Evolutionary conservation across 2,329 filamentous ascomycete genomes (phyloP), one percentile per base, ranked within the genome.

Genomic region (Aspergillus arachidicola): DNA sequence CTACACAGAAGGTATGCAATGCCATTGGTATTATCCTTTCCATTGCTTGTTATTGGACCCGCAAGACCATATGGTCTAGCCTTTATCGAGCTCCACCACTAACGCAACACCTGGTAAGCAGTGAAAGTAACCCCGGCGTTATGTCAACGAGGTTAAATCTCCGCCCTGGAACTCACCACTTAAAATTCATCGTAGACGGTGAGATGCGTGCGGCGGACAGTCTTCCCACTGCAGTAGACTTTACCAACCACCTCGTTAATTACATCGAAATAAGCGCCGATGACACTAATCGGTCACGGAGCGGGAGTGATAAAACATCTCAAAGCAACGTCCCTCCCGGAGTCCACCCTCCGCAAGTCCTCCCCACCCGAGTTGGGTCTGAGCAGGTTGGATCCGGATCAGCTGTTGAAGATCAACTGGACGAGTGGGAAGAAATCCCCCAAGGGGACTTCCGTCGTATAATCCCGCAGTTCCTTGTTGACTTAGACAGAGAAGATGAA

Each of bases 241-340:
- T 96, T 77, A 96, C 93, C 68, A 98, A 98, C 81, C 96, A 97
- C 75, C 84, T 99, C 21, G 94, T 99, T 79, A 99, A 99, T 80
- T 99, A 98, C 76, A 92, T 99, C 73, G 95, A 99, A 81, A 91
- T 98, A 66, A 92, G 86, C 71, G 88, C 92, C 41, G 90, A 93
- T 61, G 90, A 94, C 72, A 79, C 89, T 28, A 69, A 70, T 54
- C 73, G 75, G 45, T 64, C 72, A 48, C 71, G 76, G 51, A 71
- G 76, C 34, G 76, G 76, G 45, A 78, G 76, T 48, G 75, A 77
- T 54, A 76, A 72, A 23, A 66, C 75, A 26, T 69, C 74, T 6
- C 75, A 73, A 51, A 73, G 77, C 19, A 70, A 72, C 16, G 70
- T 78, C 48, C 73, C 78, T 19, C 68, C 76, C 19, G 78, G 77